Percentiles rank a stretch among this genome's conserved stretches.
phyloP scores from a whole-genome alignment of 495 filamentous ascomycete genomes.

The Neurospora discreta region DNA sequence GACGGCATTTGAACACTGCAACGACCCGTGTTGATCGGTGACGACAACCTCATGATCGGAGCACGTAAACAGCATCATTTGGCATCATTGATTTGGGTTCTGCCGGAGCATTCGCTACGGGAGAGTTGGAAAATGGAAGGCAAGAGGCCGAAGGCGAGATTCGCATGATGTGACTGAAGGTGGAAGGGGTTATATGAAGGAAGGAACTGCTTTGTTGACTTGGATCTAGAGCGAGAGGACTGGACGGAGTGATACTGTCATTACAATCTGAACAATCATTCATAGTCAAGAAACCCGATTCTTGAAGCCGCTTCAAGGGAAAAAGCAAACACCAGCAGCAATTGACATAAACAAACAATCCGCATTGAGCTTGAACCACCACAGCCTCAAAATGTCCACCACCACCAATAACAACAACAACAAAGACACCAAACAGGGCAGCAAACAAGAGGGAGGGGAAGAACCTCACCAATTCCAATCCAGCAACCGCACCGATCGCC shows the following conservation, averaged over 20 bases:
- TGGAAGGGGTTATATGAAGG: not conserved
- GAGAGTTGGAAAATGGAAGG: not conserved
- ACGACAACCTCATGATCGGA: too few species aligned
- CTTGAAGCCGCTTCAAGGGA: not conserved
- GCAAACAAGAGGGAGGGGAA: constrained; percentile 3
- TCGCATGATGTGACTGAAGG: not conserved
- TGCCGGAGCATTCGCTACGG: too few species aligned
- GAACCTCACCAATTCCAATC: constrained; percentile 20
- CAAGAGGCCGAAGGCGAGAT: not conserved
- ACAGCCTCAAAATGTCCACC: constrained; percentile 1
- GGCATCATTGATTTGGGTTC: too few species aligned
- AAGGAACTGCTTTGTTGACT: not conserved
- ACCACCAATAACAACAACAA: too few species aligned
- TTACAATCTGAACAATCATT: too few species aligned
- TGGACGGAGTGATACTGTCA: too few species aligned
- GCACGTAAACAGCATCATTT: too few species aligned
- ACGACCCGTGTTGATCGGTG: too few species aligned
- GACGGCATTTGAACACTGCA: too few species aligned
- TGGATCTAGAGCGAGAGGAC: too few species aligned
- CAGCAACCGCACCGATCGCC: constrained; percentile 6
- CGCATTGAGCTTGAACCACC: not conserved
- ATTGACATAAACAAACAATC: not conserved
- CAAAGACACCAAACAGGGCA: not conserved
- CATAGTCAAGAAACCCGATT: not conserved
- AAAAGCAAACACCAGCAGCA: not conserved